Percentiles rank a stretch among this genome's conserved stretches.
phyloP scores from a whole-genome alignment of 805 yeast species.

The Saturnispora halmiae region DNA sequence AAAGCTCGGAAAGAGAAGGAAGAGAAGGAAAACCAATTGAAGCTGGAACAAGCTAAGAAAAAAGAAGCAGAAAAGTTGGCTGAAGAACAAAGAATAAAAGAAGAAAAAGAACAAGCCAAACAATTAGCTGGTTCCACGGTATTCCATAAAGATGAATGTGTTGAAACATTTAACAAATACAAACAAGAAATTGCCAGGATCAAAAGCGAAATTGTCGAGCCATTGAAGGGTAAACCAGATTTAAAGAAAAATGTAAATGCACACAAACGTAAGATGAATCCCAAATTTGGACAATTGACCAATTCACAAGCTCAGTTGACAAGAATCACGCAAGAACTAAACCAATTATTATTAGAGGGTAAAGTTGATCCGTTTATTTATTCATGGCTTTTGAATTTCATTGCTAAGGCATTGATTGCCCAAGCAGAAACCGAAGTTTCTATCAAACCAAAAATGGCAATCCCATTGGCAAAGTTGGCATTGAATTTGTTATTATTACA shows the following conservation, averaged over 20 bases:
- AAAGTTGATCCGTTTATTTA: conserved; percentile 43
- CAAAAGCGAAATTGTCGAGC: conserved; percentile 48
- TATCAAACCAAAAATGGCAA: conserved; percentile 65
- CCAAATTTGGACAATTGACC: conserved; percentile 87
- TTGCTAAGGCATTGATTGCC: conserved; percentile 75
- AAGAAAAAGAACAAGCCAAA: conserved; percentile 18
- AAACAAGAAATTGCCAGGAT: conserved; percentile 47
- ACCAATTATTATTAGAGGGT: conserved; percentile 40
- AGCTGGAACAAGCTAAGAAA: conserved; percentile 15
- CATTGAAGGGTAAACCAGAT: conserved; percentile 33
- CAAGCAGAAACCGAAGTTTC: conserved; percentile 92
- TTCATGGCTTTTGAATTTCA: conserved; percentile 69
- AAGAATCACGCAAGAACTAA: conserved; percentile 42
- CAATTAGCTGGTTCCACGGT: conserved; percentile 12
- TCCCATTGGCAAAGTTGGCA: conserved; percentile 69
- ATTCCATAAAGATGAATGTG: conserved; percentile 32
- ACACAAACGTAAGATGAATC: conserved; percentile 71
- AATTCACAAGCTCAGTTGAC: conserved; percentile 54
- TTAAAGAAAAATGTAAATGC: conserved; percentile 47
- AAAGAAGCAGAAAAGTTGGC: conserved; percentile 11
- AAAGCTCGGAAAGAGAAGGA: conserved; percentile 16
- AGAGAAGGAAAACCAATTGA: conserved; percentile 10
- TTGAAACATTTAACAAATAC: conserved; percentile 37
- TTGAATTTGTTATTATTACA: conserved; percentile 39
- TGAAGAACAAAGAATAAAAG: conserved; percentile 13